Conservation (phyloP, 1,284 basidiomycete genomes). For the Earliella scabrosa region DNA sequence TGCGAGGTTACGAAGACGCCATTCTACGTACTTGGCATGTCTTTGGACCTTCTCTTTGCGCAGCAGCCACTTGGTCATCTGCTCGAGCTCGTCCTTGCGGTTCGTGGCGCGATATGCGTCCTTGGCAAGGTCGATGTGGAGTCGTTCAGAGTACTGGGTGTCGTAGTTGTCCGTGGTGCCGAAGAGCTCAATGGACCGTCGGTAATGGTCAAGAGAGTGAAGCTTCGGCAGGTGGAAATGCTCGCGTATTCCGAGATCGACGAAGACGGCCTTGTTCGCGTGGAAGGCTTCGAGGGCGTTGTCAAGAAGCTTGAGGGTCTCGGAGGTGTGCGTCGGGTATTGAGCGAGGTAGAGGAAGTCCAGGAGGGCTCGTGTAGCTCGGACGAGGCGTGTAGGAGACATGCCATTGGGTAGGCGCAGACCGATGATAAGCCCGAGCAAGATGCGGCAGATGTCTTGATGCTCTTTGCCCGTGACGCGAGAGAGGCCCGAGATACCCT, state of each 20-base stretch:
- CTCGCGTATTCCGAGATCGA: slow-evolving; percentile 15
- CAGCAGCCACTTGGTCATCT: slow-evolving; percentile 5
- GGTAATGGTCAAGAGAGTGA: slow-evolving; percentile 9
- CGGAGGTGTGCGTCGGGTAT: neutral
- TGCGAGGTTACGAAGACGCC: neutral
- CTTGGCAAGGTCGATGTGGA: slow-evolving; percentile 34
- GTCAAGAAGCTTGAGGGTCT: neutral
- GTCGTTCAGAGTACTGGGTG: slow-evolving; percentile 20
- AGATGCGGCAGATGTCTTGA: neutral
- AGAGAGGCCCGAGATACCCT: slow-evolving; percentile 18
- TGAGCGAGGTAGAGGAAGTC: slow-evolving; percentile 9
- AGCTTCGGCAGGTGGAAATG: slow-evolving; percentile 32
- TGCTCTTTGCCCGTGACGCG: neutral
- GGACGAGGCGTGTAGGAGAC: neutral
- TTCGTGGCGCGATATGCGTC: slow-evolving; percentile 17
- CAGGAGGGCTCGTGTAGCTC: neutral
- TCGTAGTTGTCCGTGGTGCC: slow-evolving; percentile 11
- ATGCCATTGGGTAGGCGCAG: neutral
- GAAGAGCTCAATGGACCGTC: neutral
- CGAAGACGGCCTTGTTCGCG: slow-evolving; percentile 1
- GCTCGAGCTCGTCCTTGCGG: neutral
- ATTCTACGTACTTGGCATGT: neutral
- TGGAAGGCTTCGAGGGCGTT: neutral
- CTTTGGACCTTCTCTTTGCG: neutral
- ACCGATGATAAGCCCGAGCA: neutral